These are phyloP conservation scores for Linum tenue DNA, from an alignment of 345 rosid species.

Conservation along the genomic window DNA sequence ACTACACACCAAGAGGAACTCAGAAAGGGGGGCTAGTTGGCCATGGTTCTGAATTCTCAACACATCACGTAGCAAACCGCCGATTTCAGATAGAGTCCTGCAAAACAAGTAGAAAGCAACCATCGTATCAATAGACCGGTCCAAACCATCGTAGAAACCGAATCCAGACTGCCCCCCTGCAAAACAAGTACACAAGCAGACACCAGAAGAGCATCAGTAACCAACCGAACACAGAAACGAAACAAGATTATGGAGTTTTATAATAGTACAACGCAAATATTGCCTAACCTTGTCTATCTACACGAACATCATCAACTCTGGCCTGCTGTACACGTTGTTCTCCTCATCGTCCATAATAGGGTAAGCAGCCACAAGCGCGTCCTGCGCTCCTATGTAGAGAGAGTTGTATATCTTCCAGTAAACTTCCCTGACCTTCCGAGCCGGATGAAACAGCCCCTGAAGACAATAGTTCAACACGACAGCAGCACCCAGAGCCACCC, in stretches of 20 bases:
- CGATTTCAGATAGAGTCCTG: background rate
- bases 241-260: slow-evolving; percentile 16
- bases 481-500: slow-evolving; percentile 91
- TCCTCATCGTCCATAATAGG: slow-evolving; percentile 77
- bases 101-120: background rate
- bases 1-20: background rate
- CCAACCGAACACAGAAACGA: background rate
- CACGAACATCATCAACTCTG: slow-evolving; percentile 80
- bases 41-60: too few species aligned
- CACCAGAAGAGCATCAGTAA: slow-evolving; percentile 23
- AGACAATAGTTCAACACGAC: slow-evolving; percentile 82
- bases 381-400: slow-evolving; percentile 85
- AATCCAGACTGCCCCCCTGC: background rate
- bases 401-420: slow-evolving; percentile 99
- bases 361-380: slow-evolving; percentile 89
- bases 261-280: slow-evolving; percentile 26
- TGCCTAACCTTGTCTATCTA: slow-evolving; percentile 8
- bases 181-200: too few species aligned
- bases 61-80: background rate
- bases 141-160: background rate
- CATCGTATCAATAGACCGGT: background rate
- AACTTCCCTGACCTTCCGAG: slow-evolving; percentile 93
- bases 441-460: slow-evolving; percentile 98
- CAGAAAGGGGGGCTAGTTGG: background rate
- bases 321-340: slow-evolving; percentile 70